These are phyloP conservation scores for Leonotis leonurus DNA, from an alignment of 257 asterid species.

Conservation along the genomic window DNA sequence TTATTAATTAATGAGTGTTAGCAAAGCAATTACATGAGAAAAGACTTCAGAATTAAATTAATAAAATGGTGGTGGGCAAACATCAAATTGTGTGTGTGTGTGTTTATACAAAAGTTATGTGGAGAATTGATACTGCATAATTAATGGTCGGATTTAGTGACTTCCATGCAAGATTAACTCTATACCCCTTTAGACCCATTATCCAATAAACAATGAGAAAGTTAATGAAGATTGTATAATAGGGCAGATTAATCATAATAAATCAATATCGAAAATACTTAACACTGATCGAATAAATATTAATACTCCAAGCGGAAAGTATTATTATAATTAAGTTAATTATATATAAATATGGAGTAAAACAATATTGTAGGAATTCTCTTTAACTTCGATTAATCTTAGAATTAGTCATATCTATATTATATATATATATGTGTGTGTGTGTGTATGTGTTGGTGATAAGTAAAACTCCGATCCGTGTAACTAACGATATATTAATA, in stretches of 20 bases:
- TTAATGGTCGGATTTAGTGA: slow-evolving; percentile 33
- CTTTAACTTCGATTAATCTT: background rate
- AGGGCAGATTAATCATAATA: too few relatives aligned
- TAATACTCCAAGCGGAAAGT: too few relatives aligned
- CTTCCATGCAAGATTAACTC: slow-evolving; percentile 44
- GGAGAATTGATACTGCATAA: slow-evolving; percentile 43
- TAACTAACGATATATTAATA: too few relatives aligned
- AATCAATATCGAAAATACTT: too few relatives aligned
- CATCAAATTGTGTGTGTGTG: background rate
- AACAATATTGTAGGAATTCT: background rate
- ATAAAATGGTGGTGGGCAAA: background rate
- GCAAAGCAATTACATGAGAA: slow-evolving; percentile 9
- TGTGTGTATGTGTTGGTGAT: too few relatives aligned
- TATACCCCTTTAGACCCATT: slow-evolving; percentile 25
- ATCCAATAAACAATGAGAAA: too few relatives aligned
- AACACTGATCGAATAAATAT: too few relatives aligned
- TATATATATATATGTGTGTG: too few relatives aligned
- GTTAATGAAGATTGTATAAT: too few relatives aligned
- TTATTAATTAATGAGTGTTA: background rate
- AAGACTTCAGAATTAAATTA: background rate
- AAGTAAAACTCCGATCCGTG: too few relatives aligned
- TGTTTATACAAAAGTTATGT: slow-evolving; percentile 24
- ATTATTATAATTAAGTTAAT: too few relatives aligned
- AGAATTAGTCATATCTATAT: background rate
- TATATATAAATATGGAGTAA: too few relatives aligned